Evolutionary conservation across 768 basidiomycete species (phyloP).

Genomic region (Suillus clintonianus): DNA sequence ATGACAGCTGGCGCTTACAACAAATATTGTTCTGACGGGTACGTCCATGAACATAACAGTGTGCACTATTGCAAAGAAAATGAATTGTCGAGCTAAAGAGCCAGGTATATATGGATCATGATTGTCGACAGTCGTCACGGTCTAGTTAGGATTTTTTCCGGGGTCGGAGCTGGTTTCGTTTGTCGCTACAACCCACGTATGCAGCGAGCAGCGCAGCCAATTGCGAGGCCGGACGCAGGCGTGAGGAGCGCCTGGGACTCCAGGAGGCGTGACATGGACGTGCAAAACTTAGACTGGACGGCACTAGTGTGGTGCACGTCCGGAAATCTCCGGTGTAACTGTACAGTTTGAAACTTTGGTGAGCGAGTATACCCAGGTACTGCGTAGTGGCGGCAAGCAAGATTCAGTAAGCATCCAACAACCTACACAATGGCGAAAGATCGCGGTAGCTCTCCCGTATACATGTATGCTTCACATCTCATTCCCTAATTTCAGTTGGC

Average conservation of each 20-base stretch:
- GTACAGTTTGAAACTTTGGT: conserved; percentile 2
- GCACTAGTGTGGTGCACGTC: not conserved
- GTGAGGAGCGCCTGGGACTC: not conserved
- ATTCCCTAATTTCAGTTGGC: conserved; percentile 36
- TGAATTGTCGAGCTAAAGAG: not conserved
- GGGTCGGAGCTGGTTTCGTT: not conserved
- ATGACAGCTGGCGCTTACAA: not conserved
- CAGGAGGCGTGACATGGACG: not conserved
- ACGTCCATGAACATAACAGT: not conserved
- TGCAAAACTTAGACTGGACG: not conserved
- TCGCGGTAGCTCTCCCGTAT: not conserved
- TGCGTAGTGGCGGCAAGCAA: not conserved
- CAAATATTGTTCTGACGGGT: not conserved
- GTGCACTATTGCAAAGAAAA: not conserved
- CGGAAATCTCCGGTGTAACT: not conserved
- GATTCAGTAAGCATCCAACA: not conserved
- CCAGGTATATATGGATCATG: not conserved
- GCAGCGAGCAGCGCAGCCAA: not conserved
- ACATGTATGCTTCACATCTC: conserved; percentile 1
- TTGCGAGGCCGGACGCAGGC: not conserved
- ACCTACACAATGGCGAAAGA: conserved; percentile 2
- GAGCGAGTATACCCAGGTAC: not conserved
- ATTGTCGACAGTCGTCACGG: not conserved
- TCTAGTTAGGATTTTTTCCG: not conserved
- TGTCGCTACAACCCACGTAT: not conserved